Conservation (phyloP, 331 rosid genomes). For the Prunus yedoensis region DNA sequence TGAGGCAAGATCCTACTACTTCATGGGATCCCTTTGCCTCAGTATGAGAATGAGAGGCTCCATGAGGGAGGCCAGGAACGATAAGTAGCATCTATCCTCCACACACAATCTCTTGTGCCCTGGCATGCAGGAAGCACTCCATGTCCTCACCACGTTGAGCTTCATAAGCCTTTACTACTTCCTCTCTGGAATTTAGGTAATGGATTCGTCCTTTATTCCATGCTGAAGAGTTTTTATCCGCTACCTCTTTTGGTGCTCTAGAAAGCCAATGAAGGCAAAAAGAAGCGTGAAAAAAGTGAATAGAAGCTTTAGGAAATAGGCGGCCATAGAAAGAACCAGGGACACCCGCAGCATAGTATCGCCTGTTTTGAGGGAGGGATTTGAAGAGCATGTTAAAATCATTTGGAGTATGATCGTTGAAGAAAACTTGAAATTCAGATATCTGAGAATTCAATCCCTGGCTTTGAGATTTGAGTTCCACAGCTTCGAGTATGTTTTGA, state of each 20-base stretch:
- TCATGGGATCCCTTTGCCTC: not conserved
- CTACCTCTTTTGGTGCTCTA: constrained; percentile 6
- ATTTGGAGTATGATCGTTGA: not conserved
- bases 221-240: constrained; percentile 1
- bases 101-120: constrained; percentile 13
- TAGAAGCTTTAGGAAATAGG: constrained; percentile 18
- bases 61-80: not conserved
- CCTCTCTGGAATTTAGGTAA: constrained; percentile 11
- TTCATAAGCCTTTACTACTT: constrained; percentile 10
- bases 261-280: constrained; percentile 12
- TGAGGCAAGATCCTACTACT: not conserved
- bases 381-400: constrained; percentile 19
- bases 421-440: constrained; percentile 11
- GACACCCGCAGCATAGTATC: constrained; percentile 15
- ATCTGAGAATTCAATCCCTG: not conserved
- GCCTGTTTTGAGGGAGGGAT: constrained; percentile 20
- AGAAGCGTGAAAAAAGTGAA: constrained; percentile 9
- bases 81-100: constrained; percentile 15
- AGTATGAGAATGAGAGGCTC: not conserved
- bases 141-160: constrained; percentile 7
- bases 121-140: constrained; percentile 8
- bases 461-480: not conserved
- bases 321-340: constrained; percentile 28
- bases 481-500: constrained; percentile 7
- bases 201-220: constrained; percentile 19